These are phyloP conservation scores for Chenopodium quinoa DNA, from an alignment of 148 eudicot genomes.

Conservation along the genomic window DNA sequence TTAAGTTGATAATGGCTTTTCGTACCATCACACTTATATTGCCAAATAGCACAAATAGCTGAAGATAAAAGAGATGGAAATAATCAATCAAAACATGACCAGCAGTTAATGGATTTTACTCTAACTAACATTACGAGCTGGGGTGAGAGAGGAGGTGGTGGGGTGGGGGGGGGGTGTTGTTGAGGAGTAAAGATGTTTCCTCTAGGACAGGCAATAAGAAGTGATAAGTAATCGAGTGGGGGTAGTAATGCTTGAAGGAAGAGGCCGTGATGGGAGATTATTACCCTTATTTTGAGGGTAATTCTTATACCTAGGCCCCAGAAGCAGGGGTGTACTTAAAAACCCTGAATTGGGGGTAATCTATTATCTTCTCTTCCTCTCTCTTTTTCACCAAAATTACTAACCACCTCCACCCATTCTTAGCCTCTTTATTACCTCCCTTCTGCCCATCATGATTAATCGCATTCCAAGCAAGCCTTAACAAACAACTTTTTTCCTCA, in stretches of 20 bases:
- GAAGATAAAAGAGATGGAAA: not conserved
- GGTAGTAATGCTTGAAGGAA: not conserved
- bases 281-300: not conserved
- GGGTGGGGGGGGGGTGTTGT: not conserved
- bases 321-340: too few relatives aligned
- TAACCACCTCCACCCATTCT: not conserved
- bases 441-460: not conserved
- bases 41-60: not conserved
- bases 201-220: not conserved
- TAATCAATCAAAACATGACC: not conserved
- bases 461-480: not conserved
- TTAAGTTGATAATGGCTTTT: not conserved
- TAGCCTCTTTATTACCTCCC: not conserved
- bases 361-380: constrained; percentile 1
- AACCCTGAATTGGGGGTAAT: not conserved
- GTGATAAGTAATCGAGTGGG: too few relatives aligned
- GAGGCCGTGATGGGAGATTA: not conserved
- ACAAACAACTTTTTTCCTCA: not conserved
- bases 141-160: not conserved
- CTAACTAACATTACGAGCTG: not conserved
- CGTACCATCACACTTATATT: not conserved
- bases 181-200: not conserved
- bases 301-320: too few relatives aligned
- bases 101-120: not conserved
- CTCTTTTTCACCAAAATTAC: not conserved